Conservation (phyloP, 495 filamentous ascomycete genomes). For the Saxophila tyrrhenica region DNA sequence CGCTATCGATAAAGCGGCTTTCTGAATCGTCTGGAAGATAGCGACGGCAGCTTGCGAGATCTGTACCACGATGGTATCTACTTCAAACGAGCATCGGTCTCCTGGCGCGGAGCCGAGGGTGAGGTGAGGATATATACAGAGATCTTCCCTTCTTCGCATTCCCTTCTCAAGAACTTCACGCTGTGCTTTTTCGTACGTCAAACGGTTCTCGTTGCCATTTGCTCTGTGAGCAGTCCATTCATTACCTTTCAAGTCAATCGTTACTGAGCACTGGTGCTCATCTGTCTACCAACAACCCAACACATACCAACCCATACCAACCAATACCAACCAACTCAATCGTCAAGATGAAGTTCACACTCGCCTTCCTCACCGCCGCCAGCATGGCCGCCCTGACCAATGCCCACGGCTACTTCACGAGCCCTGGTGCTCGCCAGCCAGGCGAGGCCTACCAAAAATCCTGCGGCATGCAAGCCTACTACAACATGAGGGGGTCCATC, state of each 20-base stretch:
- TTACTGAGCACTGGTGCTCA: slow-evolving; percentile 3
- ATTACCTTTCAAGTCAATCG: slow-evolving; percentile 2
- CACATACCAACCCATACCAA: neutral
- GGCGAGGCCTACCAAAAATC: slow-evolving; percentile 47
- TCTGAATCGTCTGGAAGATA: too few species aligned
- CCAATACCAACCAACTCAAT: too few species aligned
- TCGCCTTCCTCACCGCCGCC: slow-evolving; percentile 28
- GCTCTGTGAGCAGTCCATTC: slow-evolving; percentile 13
- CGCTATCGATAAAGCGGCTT: too few species aligned
- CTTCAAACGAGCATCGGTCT: neutral
- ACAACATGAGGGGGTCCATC: slow-evolving; percentile 50
- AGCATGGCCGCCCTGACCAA: slow-evolving; percentile 42
- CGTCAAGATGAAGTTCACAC: slow-evolving; percentile 13
- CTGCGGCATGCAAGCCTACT: slow-evolving; percentile 51
- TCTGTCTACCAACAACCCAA: neutral
- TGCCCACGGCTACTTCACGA: slow-evolving; percentile 52
- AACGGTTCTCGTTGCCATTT: neutral
- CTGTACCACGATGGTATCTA: neutral
- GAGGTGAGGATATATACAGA: neutral
- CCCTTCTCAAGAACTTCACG: neutral
- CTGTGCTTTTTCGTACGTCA: neutral
- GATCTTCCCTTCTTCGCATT: neutral
- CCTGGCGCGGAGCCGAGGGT: neutral
- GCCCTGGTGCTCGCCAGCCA: slow-evolving; percentile 47
- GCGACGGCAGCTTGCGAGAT: neutral